Evolutionary conservation across 1,284 basidiomycete genomes (phyloP), one percentile per base, ranked within the genome.

Genomic region (Cryptococcus maquisensis): DNA sequence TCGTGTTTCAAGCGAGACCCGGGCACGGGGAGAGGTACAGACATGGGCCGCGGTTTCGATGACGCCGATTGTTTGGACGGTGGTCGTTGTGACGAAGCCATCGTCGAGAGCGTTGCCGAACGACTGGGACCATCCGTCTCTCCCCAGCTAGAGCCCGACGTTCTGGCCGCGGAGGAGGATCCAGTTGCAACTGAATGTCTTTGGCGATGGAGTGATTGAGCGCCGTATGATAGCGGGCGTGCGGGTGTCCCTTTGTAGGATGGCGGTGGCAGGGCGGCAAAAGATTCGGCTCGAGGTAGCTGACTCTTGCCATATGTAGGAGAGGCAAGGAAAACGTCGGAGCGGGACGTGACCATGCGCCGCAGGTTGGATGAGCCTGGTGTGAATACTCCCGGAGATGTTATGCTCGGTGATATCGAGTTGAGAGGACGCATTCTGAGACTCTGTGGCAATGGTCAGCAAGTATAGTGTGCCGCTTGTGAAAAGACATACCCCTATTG

Each of bases 401-500:
- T 23, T 23, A 62, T 48, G 26, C 54, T 52, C 18, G 57, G 45
- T 15, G 60, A 50, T 10, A 35, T 24, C 13, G 57, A 44, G 16
- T 47, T 39, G 26, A 56, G 28, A 3, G 54, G 51, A 9, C 54
- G 47, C 54, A 59, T 54, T n/a, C 43, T 21, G 16, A 54, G 45
- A 24, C 57, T 59, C 57, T 59, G 37, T 18, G 15, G 20, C 23
- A 28, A 47, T 13, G 15, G 15, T 13, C 8, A 16, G 18, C 6
- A 18, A 6, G 9, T 7, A 47, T 37, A n/a, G 6, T 38, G 3
- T 3, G 13, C 39, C 16, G 21, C 2, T 1, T 28, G 18, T 9
- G 6, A 32, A n/a, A n/a, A 18, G 4, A 65, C 68, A 67, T 53
- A 71, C 68, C 12, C 66, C 67, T 45, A 71, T 56, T 4, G 70